A percentile compares a stretch with the other conserved stretches of the same genome.
Evolutionary conservation across 1,284 basidiomycete species (phyloP).

Genomic region (Irpex sp.): DNA sequence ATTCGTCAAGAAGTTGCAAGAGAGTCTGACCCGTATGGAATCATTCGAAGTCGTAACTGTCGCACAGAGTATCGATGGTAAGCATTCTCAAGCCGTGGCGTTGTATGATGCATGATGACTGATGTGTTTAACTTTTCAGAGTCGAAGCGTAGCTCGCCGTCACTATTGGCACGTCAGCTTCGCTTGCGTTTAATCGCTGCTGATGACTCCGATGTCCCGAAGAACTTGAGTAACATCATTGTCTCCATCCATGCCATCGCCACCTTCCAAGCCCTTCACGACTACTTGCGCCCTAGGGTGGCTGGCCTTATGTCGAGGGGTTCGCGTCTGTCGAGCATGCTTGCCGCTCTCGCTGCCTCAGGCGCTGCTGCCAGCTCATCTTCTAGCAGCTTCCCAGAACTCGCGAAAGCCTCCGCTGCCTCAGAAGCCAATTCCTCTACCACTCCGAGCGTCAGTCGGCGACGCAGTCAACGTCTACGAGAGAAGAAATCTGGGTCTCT

Average conservation of each 20-base stretch:
- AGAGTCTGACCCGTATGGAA: conserved; percentile 89
- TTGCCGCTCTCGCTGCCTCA: conserved; percentile 85
- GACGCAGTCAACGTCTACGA: conserved; percentile 80
- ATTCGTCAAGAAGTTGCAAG: conserved; percentile 93
- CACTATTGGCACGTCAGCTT: conserved; percentile 81
- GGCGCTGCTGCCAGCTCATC: conserved; percentile 47
- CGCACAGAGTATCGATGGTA: conserved; percentile 70
- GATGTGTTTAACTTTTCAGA: conserved; percentile 37
- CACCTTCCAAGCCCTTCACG: conserved; percentile 91
- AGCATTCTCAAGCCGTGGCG: conserved; percentile 8
- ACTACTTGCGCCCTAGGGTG: conserved; percentile 88
- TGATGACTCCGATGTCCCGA: conserved; percentile 83
- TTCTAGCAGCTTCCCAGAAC: conserved; percentile 19
- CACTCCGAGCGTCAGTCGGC: conserved; percentile 39
- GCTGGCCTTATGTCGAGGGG: conserved; percentile 65
- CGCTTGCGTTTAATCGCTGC: conserved; percentile 84
- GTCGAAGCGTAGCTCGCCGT: conserved; percentile 80
- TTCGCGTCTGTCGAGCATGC: conserved; percentile 80
- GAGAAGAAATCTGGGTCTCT: conserved; percentile 49
- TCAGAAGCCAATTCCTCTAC: conserved; percentile 28
- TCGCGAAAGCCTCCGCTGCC: conserved; percentile 28
- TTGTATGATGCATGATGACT: no score
- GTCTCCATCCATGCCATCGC: conserved; percentile 96
- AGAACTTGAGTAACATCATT: conserved; percentile 81
- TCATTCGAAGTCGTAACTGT: conserved; percentile 92